These are phyloP conservation scores for Solanum tacnaense DNA, from an alignment of 257 asterid species.

Conservation along the genomic window DNA sequence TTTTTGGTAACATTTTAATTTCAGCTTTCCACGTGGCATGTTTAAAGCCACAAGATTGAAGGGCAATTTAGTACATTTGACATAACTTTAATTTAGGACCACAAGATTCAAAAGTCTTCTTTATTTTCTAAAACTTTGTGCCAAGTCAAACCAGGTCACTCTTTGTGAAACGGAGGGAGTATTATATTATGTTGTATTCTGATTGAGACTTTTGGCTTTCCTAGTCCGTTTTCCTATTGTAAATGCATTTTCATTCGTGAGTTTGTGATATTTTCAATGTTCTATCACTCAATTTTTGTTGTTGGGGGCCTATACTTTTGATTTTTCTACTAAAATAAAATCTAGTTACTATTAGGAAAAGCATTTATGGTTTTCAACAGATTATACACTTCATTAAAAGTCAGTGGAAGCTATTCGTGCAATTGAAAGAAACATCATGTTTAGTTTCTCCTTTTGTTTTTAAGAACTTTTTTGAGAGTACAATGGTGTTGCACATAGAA, in stretches of 20 bases:
- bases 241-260: not conserved
- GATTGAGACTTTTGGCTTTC: not conserved
- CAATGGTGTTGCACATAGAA: not conserved
- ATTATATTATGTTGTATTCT: not conserved
- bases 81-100: no score
- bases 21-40: no score
- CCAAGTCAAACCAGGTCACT: no score
- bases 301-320: not conserved
- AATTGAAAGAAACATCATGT: not conserved
- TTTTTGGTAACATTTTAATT: no score
- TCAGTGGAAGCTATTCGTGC: not conserved
- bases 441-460: not conserved
- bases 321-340: not conserved
- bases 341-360: not conserved
- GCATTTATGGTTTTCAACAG: not conserved
- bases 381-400: not conserved
- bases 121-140: no score
- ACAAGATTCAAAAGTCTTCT: no score
- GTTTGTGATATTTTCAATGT: not conserved
- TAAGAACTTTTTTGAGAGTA: not conserved
- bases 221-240: not conserved
- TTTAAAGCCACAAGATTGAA: no score
- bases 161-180: no score
- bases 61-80: no score
- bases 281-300: not conserved